These are phyloP conservation scores for Ogataea hybrid DNA, from an alignment of 1,139 yeast species.

Conservation along the genomic window DNA sequence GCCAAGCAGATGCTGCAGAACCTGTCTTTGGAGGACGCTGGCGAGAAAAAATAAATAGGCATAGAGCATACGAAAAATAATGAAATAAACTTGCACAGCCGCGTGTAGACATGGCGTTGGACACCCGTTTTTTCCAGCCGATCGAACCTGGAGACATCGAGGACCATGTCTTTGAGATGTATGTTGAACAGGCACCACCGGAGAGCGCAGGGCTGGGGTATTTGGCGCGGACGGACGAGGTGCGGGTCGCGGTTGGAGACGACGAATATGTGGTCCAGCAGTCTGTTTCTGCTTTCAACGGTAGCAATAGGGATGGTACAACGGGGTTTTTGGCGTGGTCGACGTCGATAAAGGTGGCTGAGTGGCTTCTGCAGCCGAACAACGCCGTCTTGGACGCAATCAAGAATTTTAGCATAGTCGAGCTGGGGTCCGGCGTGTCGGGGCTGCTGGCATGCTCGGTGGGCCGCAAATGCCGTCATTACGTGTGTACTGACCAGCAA, in stretches of 20 bases:
- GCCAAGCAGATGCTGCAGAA: conserved; percentile 20
- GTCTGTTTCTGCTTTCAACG: conserved; percentile 40
- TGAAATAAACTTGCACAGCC: conserved; percentile 2
- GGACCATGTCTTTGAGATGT: conserved; percentile 47
- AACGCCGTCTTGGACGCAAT: conserved; percentile 3
- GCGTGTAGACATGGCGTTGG: conserved; percentile 2
- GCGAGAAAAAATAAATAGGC: background rate
- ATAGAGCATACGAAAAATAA: conserved; percentile 3
- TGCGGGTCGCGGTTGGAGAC: conserved; percentile 34
- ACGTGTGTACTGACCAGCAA: conserved; percentile 62
- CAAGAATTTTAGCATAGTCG: conserved; percentile 41
- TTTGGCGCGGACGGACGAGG: conserved; percentile 38
- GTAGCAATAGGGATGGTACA: conserved; percentile 43
- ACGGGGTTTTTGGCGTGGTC: conserved; percentile 74
- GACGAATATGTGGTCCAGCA: conserved; percentile 40
- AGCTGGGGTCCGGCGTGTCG: conserved; percentile 66
- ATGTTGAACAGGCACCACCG: conserved; percentile 37
- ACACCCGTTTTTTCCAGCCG: conserved; percentile 2
- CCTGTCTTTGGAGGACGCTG: conserved; percentile 13
- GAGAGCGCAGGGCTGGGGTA: conserved; percentile 44
- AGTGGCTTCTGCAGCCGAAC: conserved; percentile 44
- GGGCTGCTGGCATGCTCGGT: conserved; percentile 52
- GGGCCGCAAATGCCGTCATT: conserved; percentile 38
- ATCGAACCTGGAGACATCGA: conserved; percentile 6
- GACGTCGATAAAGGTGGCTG: conserved; percentile 47